Conservation (phyloP, 768 basidiomycete genomes). For the Naganishia friedmannii region DNA sequence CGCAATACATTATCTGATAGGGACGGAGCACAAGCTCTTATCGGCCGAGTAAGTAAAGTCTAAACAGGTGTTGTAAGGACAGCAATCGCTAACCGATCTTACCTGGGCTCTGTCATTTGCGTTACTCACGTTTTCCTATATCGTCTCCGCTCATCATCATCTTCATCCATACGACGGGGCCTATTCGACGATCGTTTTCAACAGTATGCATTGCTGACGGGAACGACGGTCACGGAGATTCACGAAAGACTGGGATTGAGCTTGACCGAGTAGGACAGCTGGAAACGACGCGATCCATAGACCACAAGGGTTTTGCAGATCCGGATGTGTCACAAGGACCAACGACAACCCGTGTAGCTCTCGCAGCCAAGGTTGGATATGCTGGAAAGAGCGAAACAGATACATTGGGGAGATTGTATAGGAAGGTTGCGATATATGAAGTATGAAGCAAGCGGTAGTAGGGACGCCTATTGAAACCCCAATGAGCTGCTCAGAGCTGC, state of each 20-base stretch:
- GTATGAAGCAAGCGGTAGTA: no score
- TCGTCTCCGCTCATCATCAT: background rate
- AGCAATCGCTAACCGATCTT: background rate
- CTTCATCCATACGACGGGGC: no score
- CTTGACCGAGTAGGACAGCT: constrained; percentile 39
- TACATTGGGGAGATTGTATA: no score
- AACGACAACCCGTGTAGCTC: no score
- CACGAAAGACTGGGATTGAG: constrained; percentile 46
- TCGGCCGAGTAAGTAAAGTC: constrained; percentile 42
- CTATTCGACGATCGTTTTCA: no score
- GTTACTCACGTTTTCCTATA: background rate
- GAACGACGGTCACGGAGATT: constrained; percentile 42
- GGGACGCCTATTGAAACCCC: no score
- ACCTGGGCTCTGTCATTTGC: no score
- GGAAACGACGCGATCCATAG: background rate
- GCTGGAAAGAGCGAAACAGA: no score
- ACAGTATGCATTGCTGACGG: constrained; percentile 45
- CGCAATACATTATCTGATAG: background rate
- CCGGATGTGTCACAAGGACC: no score
- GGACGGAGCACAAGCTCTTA: constrained; percentile 50
- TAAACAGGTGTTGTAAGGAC: background rate
- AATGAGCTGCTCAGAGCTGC: no score
- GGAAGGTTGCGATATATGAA: no score
- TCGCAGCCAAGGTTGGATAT: no score
- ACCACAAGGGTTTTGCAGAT: background rate